Base-by-base conservation (phyloP, 495 filamentous ascomycete species). In the Penicillium paxilli region DNA sequence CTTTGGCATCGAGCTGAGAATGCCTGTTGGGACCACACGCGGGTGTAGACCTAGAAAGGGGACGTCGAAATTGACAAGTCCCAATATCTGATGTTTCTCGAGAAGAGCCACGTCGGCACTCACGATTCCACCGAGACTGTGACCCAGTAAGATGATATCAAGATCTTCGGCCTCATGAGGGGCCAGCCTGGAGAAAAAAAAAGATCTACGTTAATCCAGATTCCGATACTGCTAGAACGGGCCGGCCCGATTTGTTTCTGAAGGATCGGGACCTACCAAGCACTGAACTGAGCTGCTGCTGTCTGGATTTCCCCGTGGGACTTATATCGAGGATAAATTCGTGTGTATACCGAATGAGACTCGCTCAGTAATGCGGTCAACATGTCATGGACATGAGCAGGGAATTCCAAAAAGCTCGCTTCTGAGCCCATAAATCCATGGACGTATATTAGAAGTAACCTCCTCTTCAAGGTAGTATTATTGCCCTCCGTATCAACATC, bases 341-440 rank as follows among this genome's bases (percentile, higher is more conserved):
- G 94, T 16, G 91, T 87, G 70, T 95, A 91, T 0, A 98, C 84
- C 10, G 84, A 74, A 74, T 96, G 90, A 8, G 83, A 87, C 19
- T 91, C 84, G 35, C 72, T 70, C 44, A 96, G 65, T 0, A 83
- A 77, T 2, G 79, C 70, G n/a, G 85, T 85, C 26, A 96, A 73
- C 20, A 90, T 74, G 64, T 84, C 81, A 71, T 98, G 93, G 0
- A 96, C 80, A 69, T 98, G 91, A 5, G 86, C 87, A 1, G 93
- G 93, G 56, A 96, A 93, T 23, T 85, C 86, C 53, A 87, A 85
- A 61, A 98, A 98, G 56, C 88, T 92, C 14, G 86, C 86, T 69
- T 95, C 91, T 44, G 88, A 87, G 23, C 93, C 93, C 83, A 92
- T 90, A 74, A 96, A 97, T 38, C 93, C 93, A 72, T 96, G 92